Evolutionary conservation across 192 early-diverging fungal genomes (phyloP), one percentile per base, ranked within the genome.

Genomic region (Spizellomyces sp.): DNA sequence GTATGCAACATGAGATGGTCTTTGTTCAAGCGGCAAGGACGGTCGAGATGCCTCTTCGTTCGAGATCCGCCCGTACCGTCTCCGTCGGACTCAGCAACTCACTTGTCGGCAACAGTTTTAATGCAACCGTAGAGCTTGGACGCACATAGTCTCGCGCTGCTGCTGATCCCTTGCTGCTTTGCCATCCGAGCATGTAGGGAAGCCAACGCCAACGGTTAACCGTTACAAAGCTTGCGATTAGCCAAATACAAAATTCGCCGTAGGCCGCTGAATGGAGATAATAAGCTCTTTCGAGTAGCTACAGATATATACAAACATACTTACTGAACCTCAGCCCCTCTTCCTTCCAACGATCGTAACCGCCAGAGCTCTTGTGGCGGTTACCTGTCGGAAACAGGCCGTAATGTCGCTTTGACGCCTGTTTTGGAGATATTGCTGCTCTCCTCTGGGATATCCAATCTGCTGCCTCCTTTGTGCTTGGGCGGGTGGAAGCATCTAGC

Each of bases 201-300:
- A 54, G 17, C 50, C 50, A 54, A 12, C 4, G 50, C 50, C 50
- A 54, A n/a, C 50, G 12, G 2, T 54, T 54, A 4, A 19, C 50
- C 14, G 50, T 54, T n/a, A 4, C 14, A 0, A n/a, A 54, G 17
- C 50, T 61, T 8, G 44, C 19, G 8, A 46, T 21, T 21, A 62
- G 45, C 70, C 70, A 71, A 50, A 44, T 54, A 0, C 62, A 10
- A n/a, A 71, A 54, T 43, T 71, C 70, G 9, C 70, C 70, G 52
- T 71, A 71, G 15, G 60, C 10, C 43, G 41, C 63, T 65, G 27
- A 36, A 42, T 2, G n/a, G 12, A 45, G 12, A 15, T 47, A n/a
- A 48, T 22, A 14, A 17, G 42, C 9, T 2, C 15, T 15, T 45
- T 10, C 22, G 14, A 14, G 4, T n/a, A 14, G 22, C 36, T 10